Percentiles rank a stretch among this genome's conserved stretches.
Evolutionary conservation across 257 asterid genomes (phyloP).

Genomic region (Striga asiatica): DNA sequence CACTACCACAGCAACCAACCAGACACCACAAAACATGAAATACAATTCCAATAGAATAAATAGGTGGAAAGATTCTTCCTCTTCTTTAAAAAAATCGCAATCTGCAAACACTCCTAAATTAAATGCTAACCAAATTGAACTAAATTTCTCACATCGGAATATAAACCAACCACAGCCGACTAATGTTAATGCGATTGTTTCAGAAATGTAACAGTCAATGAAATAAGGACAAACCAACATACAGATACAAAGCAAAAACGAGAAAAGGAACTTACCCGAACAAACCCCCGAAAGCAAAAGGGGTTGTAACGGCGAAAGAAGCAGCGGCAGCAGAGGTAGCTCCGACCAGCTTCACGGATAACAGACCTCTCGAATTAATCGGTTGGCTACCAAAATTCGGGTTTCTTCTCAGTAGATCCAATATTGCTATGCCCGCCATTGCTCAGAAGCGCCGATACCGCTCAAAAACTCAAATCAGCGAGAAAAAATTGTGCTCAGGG

Average conservation of each 20-base stretch:
- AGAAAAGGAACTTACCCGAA: conserved; percentile 26
- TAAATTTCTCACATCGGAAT: background rate
- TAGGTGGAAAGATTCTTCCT: too few species aligned
- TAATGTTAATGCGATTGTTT: background rate
- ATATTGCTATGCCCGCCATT: conserved; percentile 53
- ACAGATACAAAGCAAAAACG: background rate
- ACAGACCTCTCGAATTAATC: conserved; percentile 35
- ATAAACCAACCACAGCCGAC: background rate
- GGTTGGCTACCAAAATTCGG: conserved; percentile 32
- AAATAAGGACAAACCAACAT: background rate
- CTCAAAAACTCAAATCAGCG: conserved; percentile 5
- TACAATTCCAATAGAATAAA: too few species aligned
- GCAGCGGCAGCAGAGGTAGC: conserved; percentile 33
- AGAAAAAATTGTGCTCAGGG: conserved; percentile 8
- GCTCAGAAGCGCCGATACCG: background rate
- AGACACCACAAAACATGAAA: too few species aligned
- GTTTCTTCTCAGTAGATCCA: conserved; percentile 52
- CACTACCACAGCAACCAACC: too few species aligned
- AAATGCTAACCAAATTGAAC: background rate
- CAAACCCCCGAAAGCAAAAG: conserved; percentile 48
- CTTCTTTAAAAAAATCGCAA: too few species aligned
- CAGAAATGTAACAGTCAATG: background rate
- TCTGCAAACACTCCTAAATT: too few species aligned
- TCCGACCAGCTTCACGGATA: conserved; percentile 36
- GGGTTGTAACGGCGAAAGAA: conserved; percentile 36